Base-by-base conservation (phyloP, 495 filamentous ascomycete species). In the Hypoxylon intermedium region DNA sequence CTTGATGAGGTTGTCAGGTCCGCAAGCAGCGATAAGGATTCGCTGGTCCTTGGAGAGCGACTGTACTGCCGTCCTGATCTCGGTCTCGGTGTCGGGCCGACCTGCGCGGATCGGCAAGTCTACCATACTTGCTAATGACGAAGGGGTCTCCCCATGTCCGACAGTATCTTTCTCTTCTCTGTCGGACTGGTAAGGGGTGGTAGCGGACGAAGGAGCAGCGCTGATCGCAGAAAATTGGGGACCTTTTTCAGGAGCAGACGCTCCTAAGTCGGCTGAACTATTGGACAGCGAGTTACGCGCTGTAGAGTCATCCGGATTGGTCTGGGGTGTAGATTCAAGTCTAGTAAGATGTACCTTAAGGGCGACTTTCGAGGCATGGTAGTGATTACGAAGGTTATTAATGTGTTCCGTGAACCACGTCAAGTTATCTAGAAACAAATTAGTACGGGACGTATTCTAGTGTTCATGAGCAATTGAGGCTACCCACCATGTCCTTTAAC, bases 401-500 rank as follows among this genome's bases (percentile, higher is more conserved):
- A 83, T 73, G 36, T 84, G 78, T 15, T 77, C 72, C 21, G 76
- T 71, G 64, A 83, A 83, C 81, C 81, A 84, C 9, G 73, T 70
- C 43, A 83, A 70, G 43, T 77, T 67, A n/a, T 75, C 75, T 77
- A 21, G 31, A 9, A 31, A 40, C 33, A 30, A 37, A 40, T 55
- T 50, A 62, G n/a, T 30, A 47, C 48, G 4, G 68, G 67, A 11
- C 30, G 4, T 3, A 24, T 1, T 56, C 23, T 11, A 53, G 31
- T 31, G 18, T 1, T 26, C 24, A 12, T 13, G 15, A 30, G 15
- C 36, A 2, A 46, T 40, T 12, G 6, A 19, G n/a, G 28, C 2
- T 23, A 71, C 75, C 50, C 58, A 84, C 83, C 79, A 54, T 79
- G 73, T 26, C 78, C 68, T 37, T 73, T 75, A 0, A 83, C 77